Evolutionary conservation across 495 filamentous ascomycete genomes (phyloP), one percentile per base, ranked within the genome.

Genomic region (Hypoxylon crocopeplum): DNA sequence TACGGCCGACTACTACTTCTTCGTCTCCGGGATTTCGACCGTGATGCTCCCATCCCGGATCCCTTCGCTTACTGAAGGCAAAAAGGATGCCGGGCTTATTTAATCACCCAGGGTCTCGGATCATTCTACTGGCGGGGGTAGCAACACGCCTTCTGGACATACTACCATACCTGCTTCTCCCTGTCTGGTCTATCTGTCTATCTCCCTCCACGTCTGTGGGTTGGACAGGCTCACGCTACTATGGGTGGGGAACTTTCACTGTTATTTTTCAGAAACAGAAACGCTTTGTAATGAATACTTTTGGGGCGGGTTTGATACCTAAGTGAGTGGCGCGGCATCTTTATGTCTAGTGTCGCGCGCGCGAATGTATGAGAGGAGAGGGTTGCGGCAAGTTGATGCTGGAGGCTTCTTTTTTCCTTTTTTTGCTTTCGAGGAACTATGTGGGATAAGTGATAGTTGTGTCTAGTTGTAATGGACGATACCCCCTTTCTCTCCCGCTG

Each of bases 401-500:
- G 50, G 51, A 40, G 46, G 59, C 11, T 22, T 44, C 17, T n/a
- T 32, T 30, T 13, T 27, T 33, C 29, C 19, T 29, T 44, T 32
- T 33, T 47, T 30, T 44, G 54, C 51, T 46, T 46, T 34, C 48
- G 15, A 17, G 34, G 33, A 45, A 25, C 36, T 50, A 48, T 27
- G 39, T 56, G 42, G 59, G 42, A 61, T 48, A 21, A 38, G 38
- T 24, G 50, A 36, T 56, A 62, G 59, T 62, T 37, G 56, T 56
- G 47, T 60, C 56, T 64, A 62, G 57, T 64, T 60, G 60, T 57
- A 67, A 64, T 70, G 53, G 67, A 68, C 64, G 67, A 70, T 70
- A 70, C 67, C 67, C 66, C 60, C 46, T 56, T 59, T 56, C 64
- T 64, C 48, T 38, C 15, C 34, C 13, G 2, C 34, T 2, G n/a